Evolutionary conservation across 2,329 filamentous ascomycete genomes (phyloP).

Genomic region (Xylaria sp.): DNA sequence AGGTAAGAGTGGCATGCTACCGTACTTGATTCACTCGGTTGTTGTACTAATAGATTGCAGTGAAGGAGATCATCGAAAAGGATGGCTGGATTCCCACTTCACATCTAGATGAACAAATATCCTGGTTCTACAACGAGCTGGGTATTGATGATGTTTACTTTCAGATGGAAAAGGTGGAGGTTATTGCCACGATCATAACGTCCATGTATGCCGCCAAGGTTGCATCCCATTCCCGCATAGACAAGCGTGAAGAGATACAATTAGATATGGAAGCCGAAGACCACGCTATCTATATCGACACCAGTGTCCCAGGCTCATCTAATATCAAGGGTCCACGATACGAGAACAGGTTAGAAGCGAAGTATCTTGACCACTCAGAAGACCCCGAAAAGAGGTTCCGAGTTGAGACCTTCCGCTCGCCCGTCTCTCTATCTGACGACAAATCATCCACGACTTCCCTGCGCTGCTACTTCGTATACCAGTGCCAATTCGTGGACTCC

Average conservation of each 20-base stretch:
- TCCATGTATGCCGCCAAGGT: slow-evolving; percentile 97
- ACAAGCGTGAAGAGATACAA: slow-evolving; percentile 92
- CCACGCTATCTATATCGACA: slow-evolving; percentile 98
- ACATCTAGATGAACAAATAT: slow-evolving; percentile 83
- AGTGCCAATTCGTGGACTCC: slow-evolving; percentile 85
- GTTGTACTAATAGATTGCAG: slow-evolving; percentile 49
- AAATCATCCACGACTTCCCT: slow-evolving; percentile 78
- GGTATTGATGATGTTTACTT: slow-evolving; percentile 99
- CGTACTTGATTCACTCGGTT: not conserved
- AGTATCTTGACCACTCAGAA: slow-evolving; percentile 89
- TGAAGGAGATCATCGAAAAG: slow-evolving; percentile 79
- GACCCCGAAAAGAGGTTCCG: slow-evolving; percentile 78
- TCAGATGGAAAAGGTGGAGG: slow-evolving; percentile 82
- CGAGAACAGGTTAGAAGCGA: slow-evolving; percentile 90
- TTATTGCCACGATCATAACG: slow-evolving; percentile 92
- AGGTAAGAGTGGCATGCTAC: slow-evolving; percentile 54
- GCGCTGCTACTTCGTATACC: slow-evolving; percentile 98
- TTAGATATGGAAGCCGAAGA: slow-evolving; percentile 94
- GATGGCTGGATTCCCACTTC: slow-evolving; percentile 85
- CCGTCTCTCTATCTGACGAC: slow-evolving; percentile 73
- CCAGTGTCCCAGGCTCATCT: slow-evolving; percentile 85
- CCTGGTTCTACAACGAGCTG: slow-evolving; percentile 97
- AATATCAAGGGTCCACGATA: slow-evolving; percentile 83
- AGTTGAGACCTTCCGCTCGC: slow-evolving; percentile 96
- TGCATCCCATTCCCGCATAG: slow-evolving; percentile 88